These are phyloP conservation scores for Seiridium cupressi DNA, from an alignment of 2,329 filamentous ascomycete species.

Conservation along the genomic window DNA sequence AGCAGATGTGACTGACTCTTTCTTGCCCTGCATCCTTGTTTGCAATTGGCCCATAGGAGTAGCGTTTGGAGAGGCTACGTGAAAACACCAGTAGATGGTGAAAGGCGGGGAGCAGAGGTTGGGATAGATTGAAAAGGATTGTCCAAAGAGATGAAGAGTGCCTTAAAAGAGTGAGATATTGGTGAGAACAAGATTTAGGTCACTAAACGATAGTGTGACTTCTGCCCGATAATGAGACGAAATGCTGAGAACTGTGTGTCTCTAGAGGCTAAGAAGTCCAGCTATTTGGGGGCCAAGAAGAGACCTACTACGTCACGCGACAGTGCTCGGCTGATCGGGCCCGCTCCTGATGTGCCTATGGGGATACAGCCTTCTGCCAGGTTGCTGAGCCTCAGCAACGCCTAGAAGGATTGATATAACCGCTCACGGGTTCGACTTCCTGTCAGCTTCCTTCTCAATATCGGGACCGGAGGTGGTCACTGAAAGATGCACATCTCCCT, in stretches of 20 bases:
- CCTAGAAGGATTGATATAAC: too few relatives aligned
- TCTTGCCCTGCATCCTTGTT: not conserved
- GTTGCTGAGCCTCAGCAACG: too few relatives aligned
- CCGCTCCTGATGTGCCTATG: too few relatives aligned
- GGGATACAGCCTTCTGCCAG: too few relatives aligned
- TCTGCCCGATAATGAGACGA: not conserved
- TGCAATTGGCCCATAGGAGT: not conserved
- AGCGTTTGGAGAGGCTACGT: not conserved
- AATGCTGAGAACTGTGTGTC: not conserved
- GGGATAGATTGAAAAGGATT: not conserved
- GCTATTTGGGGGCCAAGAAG: not conserved
- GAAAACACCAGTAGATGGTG: not conserved
- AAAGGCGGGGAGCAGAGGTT: not conserved
- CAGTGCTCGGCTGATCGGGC: too few relatives aligned
- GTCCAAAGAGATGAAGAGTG: not conserved
- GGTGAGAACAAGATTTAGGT: not conserved
- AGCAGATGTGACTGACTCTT: not conserved
- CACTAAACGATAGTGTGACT: not conserved
- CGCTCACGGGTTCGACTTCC: too few relatives aligned
- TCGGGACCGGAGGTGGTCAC: too few relatives aligned
- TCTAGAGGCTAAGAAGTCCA: not conserved
- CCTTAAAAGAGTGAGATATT: not conserved
- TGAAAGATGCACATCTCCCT: too few relatives aligned
- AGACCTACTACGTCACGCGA: too few relatives aligned
- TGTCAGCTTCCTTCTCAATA: too few relatives aligned